phyloP scores from a whole-genome alignment of 371 early-diverging fungal genomes.

The Mucor indicus region DNA sequence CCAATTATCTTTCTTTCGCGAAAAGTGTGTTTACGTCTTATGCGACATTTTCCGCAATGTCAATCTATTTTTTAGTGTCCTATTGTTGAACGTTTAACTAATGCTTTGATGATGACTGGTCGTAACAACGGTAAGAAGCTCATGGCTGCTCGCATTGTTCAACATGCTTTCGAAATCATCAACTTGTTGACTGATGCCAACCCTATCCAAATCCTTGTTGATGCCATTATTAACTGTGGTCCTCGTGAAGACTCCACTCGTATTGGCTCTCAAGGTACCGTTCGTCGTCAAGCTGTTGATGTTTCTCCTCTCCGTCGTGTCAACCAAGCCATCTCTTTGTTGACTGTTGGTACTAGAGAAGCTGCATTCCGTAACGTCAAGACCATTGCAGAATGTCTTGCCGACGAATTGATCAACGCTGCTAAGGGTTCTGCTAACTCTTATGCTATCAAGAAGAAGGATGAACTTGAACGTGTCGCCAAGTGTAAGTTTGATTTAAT shows the following conservation, averaged over 20 bases:
- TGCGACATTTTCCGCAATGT: too few relatives aligned
- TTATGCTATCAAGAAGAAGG: slow-evolving; percentile 99
- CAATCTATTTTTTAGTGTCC: slow-evolving; percentile 83
- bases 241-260: slow-evolving; percentile 99
- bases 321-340: slow-evolving; percentile 91
- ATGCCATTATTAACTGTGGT: slow-evolving; percentile 99
- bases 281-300: slow-evolving; percentile 99
- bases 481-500: slow-evolving; percentile 38
- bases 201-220: slow-evolving; percentile 97
- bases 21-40: too few relatives aligned
- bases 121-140: slow-evolving; percentile 99
- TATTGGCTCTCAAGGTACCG: slow-evolving; percentile 97
- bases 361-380: slow-evolving; percentile 58
- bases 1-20: too few relatives aligned
- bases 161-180: slow-evolving; percentile 98
- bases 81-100: slow-evolving; percentile 97
- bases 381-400: slow-evolving; percentile 99
- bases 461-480: slow-evolving; percentile 84
- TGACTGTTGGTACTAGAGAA: slow-evolving; percentile 82
- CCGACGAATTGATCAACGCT: slow-evolving; percentile 99
- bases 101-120: slow-evolving; percentile 99
- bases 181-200: slow-evolving; percentile 96
- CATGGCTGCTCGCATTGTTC: slow-evolving; percentile 96
- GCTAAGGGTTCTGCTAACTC: slow-evolving; percentile 95
- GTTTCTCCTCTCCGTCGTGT: slow-evolving; percentile 98